Base-by-base conservation (phyloP, 139 green algal genomes). In the Chlamydomonas sp. region DNA sequence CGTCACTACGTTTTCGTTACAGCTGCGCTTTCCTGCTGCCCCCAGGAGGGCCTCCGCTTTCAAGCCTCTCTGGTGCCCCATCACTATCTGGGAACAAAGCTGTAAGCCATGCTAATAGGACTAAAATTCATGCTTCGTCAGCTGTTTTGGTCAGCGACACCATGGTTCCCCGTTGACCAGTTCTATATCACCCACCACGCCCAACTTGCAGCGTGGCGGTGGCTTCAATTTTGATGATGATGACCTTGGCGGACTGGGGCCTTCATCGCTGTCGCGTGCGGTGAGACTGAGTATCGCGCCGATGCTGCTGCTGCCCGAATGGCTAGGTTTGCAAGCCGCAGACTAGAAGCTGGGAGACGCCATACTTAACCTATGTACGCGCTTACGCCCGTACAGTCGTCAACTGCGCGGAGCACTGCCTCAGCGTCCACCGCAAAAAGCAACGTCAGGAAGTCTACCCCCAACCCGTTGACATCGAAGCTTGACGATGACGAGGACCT, bases 371-470 rank as follows among this genome's bases (percentile, higher is more conserved):
- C 31, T 49, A 49, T 49, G 31, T 49, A 49, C 31, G 31, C 66
- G 66, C 66, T 14, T 14, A 71, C 10, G 12, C 10, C 66, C 10
- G 66, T 10, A 14, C 66, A 71, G 66, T 71, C 66, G 66, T 14
- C 66, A 71, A 71, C 66, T 71, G 66, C 66, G 9, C 10, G 66
- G 10, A 14, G 66, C 66, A 71, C 10, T 10, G 66, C 10, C 66
- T 49, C 31, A 49, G 31, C 71, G n/a, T 77, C 71, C 71, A 77
- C 10, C 1, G 10, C 71, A 5, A 73, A 15, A 18, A 78, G 72
- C 72, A 83, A 31, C 59, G 63, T 88, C 63, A 75, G 84, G 7
- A 77, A 88, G 64, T 88, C 84, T 1, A 83, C 84, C 14, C 84
- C 84, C 2, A 83, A 83, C 10, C 84, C 84, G 0, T 2, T n/a